These are phyloP conservation scores for Phytophthora foliorum DNA, from an alignment of 352 stramenopile species.

Conservation along the genomic window DNA sequence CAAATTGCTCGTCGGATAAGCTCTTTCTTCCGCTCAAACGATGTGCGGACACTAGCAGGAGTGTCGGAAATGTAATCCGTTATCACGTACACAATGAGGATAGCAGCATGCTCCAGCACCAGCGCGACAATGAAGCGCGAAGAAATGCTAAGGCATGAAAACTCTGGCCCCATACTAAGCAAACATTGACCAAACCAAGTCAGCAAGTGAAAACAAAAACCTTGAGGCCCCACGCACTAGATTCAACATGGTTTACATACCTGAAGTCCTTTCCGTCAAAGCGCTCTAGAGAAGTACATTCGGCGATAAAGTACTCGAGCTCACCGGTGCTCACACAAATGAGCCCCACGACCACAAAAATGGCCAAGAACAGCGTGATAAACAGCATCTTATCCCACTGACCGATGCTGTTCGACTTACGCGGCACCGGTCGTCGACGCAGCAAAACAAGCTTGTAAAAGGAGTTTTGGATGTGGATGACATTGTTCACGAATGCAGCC, in stretches of 20 bases:
- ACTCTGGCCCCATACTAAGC: slow-evolving; percentile 83
- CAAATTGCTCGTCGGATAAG: slow-evolving; percentile 88
- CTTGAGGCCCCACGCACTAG: not conserved
- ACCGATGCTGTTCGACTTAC: slow-evolving; percentile 87
- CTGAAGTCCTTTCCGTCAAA: slow-evolving; percentile 89
- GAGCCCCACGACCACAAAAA: slow-evolving; percentile 86
- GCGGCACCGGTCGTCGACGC: slow-evolving; percentile 72
- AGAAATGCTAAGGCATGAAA: slow-evolving; percentile 79
- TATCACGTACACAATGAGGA: slow-evolving; percentile 81
- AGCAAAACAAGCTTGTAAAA: slow-evolving; percentile 87
- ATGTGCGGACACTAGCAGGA: slow-evolving; percentile 75
- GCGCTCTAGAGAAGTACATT: slow-evolving; percentile 75
- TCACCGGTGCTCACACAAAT: slow-evolving; percentile 89
- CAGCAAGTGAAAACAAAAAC: slow-evolving; percentile 13
- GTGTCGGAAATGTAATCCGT: slow-evolving; percentile 88
- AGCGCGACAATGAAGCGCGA: slow-evolving; percentile 85
- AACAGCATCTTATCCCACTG: slow-evolving; percentile 92
- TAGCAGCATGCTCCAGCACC: slow-evolving; percentile 76
- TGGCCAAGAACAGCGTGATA: slow-evolving; percentile 81
- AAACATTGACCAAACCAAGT: not conserved
- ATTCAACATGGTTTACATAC: slow-evolving; percentile 33
- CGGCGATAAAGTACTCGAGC: slow-evolving; percentile 84
- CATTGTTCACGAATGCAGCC: slow-evolving; percentile 81
- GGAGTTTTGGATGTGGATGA: slow-evolving; percentile 86
- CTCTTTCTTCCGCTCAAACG: slow-evolving; percentile 89